phyloP scores from a whole-genome alignment of 2,329 filamentous ascomycete species.

The Thelonectria discophora region DNA sequence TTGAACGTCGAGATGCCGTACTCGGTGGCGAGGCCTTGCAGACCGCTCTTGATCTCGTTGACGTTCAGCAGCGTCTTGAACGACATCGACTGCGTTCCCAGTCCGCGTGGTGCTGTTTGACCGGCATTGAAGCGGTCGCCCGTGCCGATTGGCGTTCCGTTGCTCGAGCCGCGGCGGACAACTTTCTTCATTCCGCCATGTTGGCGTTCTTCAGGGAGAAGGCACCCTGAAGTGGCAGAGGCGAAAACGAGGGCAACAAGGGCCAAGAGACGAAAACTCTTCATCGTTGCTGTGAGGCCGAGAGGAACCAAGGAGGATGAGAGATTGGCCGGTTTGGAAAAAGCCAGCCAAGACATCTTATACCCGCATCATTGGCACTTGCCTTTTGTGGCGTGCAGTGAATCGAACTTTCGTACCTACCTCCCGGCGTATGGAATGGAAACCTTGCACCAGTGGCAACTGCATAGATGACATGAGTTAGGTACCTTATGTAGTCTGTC shows the following conservation, averaged over 20 bases:
- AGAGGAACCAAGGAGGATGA: not conserved
- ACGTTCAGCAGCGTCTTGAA: constrained; percentile 41
- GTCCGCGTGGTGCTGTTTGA: constrained; percentile 15
- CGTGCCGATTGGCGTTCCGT: constrained; percentile 22
- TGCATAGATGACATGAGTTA: no score
- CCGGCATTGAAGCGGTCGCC: constrained; percentile 25
- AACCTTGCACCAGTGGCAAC: not conserved
- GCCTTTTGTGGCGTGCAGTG: not conserved
- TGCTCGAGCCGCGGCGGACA: constrained; percentile 19
- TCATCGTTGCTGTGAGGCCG: constrained; percentile 10
- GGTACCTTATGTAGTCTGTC: not conserved
- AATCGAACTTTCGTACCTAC: not conserved
- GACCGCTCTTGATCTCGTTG: constrained; percentile 23
- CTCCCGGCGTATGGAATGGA: not conserved
- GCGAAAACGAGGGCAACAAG: constrained; percentile 9
- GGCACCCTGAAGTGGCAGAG: constrained; percentile 18
- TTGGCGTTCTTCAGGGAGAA: constrained; percentile 22
- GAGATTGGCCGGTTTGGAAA: not conserved
- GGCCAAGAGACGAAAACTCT: constrained; percentile 4
- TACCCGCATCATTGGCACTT: not conserved
- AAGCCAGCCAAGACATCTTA: not conserved
- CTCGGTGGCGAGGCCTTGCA: constrained; percentile 16
- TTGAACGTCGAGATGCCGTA: constrained; percentile 41
- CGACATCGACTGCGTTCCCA: constrained; percentile 65
- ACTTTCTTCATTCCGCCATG: constrained; percentile 12